Evolutionary conservation across 208 protist species (phyloP).

Genomic region (Tritrichomonas foetus): DNA sequence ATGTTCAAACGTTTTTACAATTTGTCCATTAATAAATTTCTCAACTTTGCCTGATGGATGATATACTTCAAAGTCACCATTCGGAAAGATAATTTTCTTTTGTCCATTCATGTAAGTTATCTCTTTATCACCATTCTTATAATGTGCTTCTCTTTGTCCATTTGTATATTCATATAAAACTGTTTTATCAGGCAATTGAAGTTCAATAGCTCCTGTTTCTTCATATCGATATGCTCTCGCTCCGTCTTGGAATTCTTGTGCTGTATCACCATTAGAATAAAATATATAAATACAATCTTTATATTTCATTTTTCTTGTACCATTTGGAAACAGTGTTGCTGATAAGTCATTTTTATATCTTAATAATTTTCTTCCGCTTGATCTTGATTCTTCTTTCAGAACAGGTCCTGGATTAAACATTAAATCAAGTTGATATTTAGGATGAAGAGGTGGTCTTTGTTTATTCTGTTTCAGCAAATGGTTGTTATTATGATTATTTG

Average conservation of each 20-base stretch:
- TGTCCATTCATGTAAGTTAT: neutral
- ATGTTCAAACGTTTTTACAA: no score
- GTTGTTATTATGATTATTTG: neutral
- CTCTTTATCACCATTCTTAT: neutral
- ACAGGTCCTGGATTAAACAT: neutral
- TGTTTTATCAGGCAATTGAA: neutral
- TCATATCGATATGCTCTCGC: neutral
- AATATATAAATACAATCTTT: neutral
- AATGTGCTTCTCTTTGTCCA: neutral
- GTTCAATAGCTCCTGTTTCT: neutral
- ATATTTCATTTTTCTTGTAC: neutral
- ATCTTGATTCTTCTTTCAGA: neutral
- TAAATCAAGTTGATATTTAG: constrained; percentile 9
- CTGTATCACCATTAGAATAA: neutral
- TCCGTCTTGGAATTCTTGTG: neutral
- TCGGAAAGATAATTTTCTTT: neutral
- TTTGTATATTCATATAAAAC: neutral
- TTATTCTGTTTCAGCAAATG: neutral
- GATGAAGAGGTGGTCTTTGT: neutral
- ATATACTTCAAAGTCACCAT: constrained; percentile 24
- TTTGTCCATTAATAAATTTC: neutral
- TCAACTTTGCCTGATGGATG: neutral
- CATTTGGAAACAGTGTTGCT: constrained; percentile 9
- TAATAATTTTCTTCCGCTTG: neutral
- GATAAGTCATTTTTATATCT: neutral